Evolutionary conservation across 1,284 basidiomycete genomes (phyloP), one percentile per base, ranked within the genome.

Genomic region (Ceratobasidium sp.): DNA sequence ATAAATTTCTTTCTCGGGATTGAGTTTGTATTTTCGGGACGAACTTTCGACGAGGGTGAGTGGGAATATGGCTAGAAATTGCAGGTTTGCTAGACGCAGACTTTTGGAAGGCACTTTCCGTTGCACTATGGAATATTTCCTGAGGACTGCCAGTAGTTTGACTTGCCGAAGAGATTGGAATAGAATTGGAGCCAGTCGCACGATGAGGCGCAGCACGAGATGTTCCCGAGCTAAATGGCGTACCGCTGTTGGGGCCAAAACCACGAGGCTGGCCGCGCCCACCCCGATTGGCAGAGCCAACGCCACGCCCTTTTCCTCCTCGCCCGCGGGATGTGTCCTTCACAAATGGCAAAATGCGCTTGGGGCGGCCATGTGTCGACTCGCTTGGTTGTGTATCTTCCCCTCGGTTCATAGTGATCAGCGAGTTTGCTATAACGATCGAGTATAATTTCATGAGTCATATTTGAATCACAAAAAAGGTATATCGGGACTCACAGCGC

Each of bases 321-420:
- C 41, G 53, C n/a, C 43, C 43, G 30, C 65, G 65, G 14, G 65
- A 70, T 9, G 65, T 70, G 34, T 70, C 39, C 53, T 43, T 58
- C 10, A 70, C 30, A 23, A 48, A 70, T 30, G 65, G 65, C 12
- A 70, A 9, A 26, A 70, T 18, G 28, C 65, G 53, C 28, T 70
- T 70, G n/a, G 52, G 65, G 21, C 65, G 65, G 12, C 65, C 65
- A 48, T 30, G 53, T 34, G 46, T 34, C 10, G 65, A 43, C 53
- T 70, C 65, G 43, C 43, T 58, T 21, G 65, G 65, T 46, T 70
- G 65, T 26, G 43, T 53, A n/a, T 70, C 65, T 48, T 70, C 65
- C 1, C n/a, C 18, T 18, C 57, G 65, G 14, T 46, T n/a, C 65
- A 70, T 70, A 41, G 26, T 32, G 43, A 8, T 32, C 32, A 34